phyloP scores from a whole-genome alignment of 1,139 yeast species.

The Saccharomyces hybrid region DNA sequence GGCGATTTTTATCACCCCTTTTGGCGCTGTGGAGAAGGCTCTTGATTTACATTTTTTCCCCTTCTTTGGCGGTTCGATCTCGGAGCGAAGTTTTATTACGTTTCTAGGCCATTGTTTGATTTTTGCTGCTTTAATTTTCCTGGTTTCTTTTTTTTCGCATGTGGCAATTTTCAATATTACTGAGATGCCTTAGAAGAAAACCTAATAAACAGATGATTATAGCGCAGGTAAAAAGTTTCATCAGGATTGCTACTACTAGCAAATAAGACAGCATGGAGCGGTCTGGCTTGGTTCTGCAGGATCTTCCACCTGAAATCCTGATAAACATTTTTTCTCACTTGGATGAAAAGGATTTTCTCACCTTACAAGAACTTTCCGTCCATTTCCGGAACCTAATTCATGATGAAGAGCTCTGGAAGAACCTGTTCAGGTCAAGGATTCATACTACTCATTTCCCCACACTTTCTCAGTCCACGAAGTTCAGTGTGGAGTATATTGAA shows the following conservation, averaged over 20 bases:
- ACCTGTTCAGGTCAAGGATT: conserved; percentile 43
- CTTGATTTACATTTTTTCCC: not conserved
- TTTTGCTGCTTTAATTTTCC: not conserved
- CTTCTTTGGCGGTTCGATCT: not conserved
- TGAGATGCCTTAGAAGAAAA: not conserved
- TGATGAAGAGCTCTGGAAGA: conserved; percentile 57
- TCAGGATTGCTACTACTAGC: not conserved
- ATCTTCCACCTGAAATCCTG: conserved; percentile 53
- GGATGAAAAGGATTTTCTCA: conserved; percentile 47
- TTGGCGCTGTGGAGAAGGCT: not conserved
- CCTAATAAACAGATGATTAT: not conserved
- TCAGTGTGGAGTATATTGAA: conserved; percentile 50
- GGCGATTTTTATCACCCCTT: not conserved
- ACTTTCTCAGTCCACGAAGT: conserved; percentile 44
- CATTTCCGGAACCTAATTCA: conserved; percentile 45
- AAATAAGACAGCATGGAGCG: not conserved
- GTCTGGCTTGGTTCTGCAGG: conserved; percentile 14
- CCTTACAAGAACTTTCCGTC: conserved; percentile 47
- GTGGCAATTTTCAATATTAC: not conserved
- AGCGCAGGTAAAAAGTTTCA: not conserved
- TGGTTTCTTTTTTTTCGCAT: not conserved
- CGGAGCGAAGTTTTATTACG: not conserved
- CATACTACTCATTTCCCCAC: conserved; percentile 47
- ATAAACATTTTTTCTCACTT: conserved; percentile 49
- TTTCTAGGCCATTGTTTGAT: not conserved